phyloP scores from a whole-genome alignment of 345 rosid genomes.

The Linum usitatissimum region DNA sequence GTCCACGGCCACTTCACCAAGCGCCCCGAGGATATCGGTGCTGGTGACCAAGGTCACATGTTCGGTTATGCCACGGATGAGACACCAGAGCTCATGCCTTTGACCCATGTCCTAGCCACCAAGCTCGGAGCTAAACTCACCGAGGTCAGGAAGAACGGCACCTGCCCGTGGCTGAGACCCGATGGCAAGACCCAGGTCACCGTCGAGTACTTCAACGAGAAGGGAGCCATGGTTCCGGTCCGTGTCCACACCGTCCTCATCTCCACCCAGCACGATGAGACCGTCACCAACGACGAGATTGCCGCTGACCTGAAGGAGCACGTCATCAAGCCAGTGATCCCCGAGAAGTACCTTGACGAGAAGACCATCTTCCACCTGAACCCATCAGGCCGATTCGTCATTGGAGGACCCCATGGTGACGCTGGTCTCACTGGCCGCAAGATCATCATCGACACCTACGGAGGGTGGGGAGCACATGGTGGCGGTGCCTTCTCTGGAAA shows the following conservation, averaged over 20 bases:
- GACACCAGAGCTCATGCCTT: constrained; percentile 26
- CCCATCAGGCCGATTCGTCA: constrained; percentile 30
- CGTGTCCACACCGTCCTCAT: constrained; percentile 32
- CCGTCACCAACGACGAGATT: constrained; percentile 27
- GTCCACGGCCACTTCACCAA: constrained; percentile 33
- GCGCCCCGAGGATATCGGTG: constrained; percentile 31
- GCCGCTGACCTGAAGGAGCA: constrained; percentile 31
- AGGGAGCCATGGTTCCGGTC: constrained; percentile 29
- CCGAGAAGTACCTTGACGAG: constrained; percentile 32
- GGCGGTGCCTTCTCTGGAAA: constrained; percentile 33
- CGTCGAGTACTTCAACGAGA: constrained; percentile 25
- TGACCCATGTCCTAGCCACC: constrained; percentile 32
- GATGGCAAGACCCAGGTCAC: constrained; percentile 31
- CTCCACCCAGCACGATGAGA: constrained; percentile 32
- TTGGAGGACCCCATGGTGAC: constrained; percentile 32
- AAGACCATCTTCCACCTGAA: constrained; percentile 34
- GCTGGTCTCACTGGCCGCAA: constrained; percentile 32
- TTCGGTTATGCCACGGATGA: constrained; percentile 31
- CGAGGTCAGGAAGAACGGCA: constrained; percentile 28
- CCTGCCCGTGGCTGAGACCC: constrained; percentile 28
- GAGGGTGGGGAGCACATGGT: constrained; percentile 34
- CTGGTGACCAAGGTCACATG: constrained; percentile 33
- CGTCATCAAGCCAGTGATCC: constrained; percentile 28
- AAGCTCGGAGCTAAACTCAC: constrained; percentile 28
- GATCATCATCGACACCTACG: constrained; percentile 29